Conservation (phyloP, 805 yeast species). For the Candida taoyuanica region DNA sequence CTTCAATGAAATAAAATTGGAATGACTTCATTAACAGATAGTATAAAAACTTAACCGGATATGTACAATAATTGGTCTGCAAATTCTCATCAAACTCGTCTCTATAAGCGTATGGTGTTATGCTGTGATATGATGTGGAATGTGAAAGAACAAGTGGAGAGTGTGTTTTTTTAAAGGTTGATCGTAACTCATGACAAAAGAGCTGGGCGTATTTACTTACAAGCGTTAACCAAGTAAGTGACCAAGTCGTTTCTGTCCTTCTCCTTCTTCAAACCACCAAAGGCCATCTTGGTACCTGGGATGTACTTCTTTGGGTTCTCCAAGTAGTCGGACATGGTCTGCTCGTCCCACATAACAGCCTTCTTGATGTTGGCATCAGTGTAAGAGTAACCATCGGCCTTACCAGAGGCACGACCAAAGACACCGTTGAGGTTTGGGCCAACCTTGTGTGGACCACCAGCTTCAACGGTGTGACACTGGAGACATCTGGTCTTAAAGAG, state of each 20-base stretch:
- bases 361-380: slow-evolving; percentile 98
- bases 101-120: not conserved
- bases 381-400: slow-evolving; percentile 89
- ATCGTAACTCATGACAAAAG: slow-evolving; percentile 7
- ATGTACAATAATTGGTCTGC: slow-evolving; percentile 4
- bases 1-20: not conserved
- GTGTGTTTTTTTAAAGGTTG: too few species aligned
- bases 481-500: slow-evolving; percentile 98
- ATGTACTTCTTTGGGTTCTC: slow-evolving; percentile 99
- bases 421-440: slow-evolving; percentile 98
- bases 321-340: slow-evolving; percentile 90
- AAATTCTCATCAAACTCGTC: not conserved
- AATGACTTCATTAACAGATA: slow-evolving; percentile 6
- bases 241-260: slow-evolving; percentile 97
- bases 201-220: slow-evolving; percentile 35
- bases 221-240: slow-evolving; percentile 66
- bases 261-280: slow-evolving; percentile 98
- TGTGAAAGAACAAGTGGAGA: too few species aligned
- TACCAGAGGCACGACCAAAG: slow-evolving; percentile 88
- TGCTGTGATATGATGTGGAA: too few species aligned
- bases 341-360: slow-evolving; percentile 84
- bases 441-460: slow-evolving; percentile 96
- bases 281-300: slow-evolving; percentile 99
- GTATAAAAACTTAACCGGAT: slow-evolving; percentile 1
- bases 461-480: slow-evolving; percentile 97